These are phyloP conservation scores for Celoporthe dispersa DNA, from an alignment of 2,329 filamentous ascomycete genomes.

Conservation along the genomic window DNA sequence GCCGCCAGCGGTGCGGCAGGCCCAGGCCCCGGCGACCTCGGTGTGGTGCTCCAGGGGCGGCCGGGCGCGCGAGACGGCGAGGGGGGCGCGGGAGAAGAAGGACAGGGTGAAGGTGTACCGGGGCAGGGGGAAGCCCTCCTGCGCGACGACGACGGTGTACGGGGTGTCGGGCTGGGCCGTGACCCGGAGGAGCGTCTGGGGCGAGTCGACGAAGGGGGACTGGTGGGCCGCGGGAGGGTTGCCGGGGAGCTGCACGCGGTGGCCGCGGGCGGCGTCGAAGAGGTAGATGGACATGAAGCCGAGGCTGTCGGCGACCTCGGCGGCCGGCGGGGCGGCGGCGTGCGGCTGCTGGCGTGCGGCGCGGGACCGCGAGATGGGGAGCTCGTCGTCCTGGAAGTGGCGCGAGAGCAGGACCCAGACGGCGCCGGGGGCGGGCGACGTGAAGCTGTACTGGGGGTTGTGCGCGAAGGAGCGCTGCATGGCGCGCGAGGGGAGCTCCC, in stretches of 20 bases:
- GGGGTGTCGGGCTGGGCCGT: slow-evolving; percentile 51
- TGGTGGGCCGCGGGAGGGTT: slow-evolving; percentile 63
- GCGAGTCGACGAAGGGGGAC: slow-evolving; percentile 90
- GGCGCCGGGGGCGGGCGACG: slow-evolving; percentile 59
- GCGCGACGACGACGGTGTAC: slow-evolving; percentile 70
- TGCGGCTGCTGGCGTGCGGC: slow-evolving; percentile 29
- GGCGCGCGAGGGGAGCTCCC: slow-evolving; percentile 62
- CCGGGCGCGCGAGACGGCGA: slow-evolving; percentile 65
- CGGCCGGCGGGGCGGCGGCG: slow-evolving; percentile 44
- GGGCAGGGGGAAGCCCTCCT: slow-evolving; percentile 71
- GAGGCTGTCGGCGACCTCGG: slow-evolving; percentile 56
- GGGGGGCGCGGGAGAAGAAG: slow-evolving; percentile 70
- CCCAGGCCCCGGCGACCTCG: slow-evolving; percentile 74
- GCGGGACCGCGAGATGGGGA: slow-evolving; percentile 56
- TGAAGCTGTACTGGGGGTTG: slow-evolving; percentile 75
- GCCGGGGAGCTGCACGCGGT: slow-evolving; percentile 75
- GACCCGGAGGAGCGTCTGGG: slow-evolving; percentile 84
- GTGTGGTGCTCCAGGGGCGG: slow-evolving; percentile 62
- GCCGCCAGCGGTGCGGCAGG: slow-evolving; percentile 78
- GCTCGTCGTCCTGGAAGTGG: slow-evolving; percentile 77
- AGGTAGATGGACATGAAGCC: slow-evolving; percentile 90
- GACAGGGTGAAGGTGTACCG: slow-evolving; percentile 87
- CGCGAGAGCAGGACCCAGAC: slow-evolving; percentile 87
- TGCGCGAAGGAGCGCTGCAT: slow-evolving; percentile 61
- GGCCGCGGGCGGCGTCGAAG: slow-evolving; percentile 66